Evolutionary conservation across 2,329 filamentous ascomycete genomes (phyloP).

Genomic region (Pseudocercospora fijiensis): DNA sequence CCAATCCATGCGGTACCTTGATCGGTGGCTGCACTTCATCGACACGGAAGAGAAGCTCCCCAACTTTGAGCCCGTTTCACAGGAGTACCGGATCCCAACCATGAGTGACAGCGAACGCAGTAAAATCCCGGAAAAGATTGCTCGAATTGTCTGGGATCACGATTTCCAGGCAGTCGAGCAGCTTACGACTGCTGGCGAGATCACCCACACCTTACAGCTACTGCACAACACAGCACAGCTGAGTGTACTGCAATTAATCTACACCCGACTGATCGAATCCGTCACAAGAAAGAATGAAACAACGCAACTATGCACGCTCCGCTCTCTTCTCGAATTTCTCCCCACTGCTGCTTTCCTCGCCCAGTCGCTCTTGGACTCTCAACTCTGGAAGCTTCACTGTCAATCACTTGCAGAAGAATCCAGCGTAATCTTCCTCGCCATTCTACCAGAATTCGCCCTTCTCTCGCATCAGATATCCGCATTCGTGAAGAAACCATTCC

Average conservation of each 20-base stretch:
- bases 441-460: neutral
- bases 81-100: slow-evolving; percentile 2
- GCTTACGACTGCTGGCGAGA: too few species aligned
- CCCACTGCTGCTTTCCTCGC: neutral
- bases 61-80: neutral
- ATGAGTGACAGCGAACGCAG: neutral
- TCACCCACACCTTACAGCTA: too few species aligned
- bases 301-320: neutral
- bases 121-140: neutral
- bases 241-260: too few species aligned
- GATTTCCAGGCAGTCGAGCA: too few species aligned
- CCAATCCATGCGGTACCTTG: slow-evolving; percentile 11
- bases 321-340: neutral
- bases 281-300: too few species aligned
- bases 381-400: neutral
- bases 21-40: slow-evolving; percentile 9
- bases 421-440: neutral
- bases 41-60: slow-evolving; percentile 7
- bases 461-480: neutral
- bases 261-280: too few species aligned
- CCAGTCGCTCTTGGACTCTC: neutral
- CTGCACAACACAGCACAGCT: too few species aligned
- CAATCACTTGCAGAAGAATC: neutral
- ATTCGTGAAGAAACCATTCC: slow-evolving; percentile 2
- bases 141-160: too few species aligned